Conservation (phyloP, 208 protist genomes). For the Crithidia bombi region DNA sequence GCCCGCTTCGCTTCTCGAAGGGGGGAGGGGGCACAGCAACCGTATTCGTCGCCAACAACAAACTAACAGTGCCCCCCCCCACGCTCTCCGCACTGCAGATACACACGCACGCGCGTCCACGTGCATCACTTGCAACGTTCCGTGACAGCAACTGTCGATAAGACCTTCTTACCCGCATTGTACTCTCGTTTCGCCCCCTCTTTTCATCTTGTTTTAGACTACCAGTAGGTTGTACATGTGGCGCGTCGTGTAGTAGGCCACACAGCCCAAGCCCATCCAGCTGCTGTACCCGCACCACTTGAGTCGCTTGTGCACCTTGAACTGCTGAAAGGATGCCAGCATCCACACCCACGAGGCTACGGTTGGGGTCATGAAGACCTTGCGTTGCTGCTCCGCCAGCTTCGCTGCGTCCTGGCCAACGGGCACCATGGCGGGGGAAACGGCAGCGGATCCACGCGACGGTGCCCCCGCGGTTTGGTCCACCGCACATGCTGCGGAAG, state of each 20-base stretch:
- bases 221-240: slow-evolving; percentile 64
- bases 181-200: neutral
- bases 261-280: slow-evolving; percentile 68
- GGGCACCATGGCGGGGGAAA: neutral
- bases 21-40: too few relatives aligned
- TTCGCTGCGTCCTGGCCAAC: slow-evolving; percentile 3
- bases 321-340: slow-evolving; percentile 82
- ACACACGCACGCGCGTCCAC: too few relatives aligned
- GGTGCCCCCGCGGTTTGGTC: too few relatives aligned
- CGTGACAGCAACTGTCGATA: too few relatives aligned
- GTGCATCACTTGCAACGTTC: too few relatives aligned
- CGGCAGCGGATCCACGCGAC: neutral
- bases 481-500: too few relatives aligned
- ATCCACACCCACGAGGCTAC: slow-evolving; percentile 86
- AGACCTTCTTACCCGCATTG: too few relatives aligned
- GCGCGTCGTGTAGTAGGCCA: slow-evolving; percentile 70
- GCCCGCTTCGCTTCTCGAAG: too few relatives aligned
- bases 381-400: slow-evolving; percentile 36
- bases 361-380: slow-evolving; percentile 64
- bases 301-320: slow-evolving; percentile 66
- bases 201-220: slow-evolving; percentile 9
- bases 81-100: too few relatives aligned
- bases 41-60: too few relatives aligned
- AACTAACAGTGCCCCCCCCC: too few relatives aligned
- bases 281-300: slow-evolving; percentile 87